Evolutionary conservation across 495 filamentous ascomycete species (phyloP).

Genomic region (Hypoxylon subgilvum): DNA sequence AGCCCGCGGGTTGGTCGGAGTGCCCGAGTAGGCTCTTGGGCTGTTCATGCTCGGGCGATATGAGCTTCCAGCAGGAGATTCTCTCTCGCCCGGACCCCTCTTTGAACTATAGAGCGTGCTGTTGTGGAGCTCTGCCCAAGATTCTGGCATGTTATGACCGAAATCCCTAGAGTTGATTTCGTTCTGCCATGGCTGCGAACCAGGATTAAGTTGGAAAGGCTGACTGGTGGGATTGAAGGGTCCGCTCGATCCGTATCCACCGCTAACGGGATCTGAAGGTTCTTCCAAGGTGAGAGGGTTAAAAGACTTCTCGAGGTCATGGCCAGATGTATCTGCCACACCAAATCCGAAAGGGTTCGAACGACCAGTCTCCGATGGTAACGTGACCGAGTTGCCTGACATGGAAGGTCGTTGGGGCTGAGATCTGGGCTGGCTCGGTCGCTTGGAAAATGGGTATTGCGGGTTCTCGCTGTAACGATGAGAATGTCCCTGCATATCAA

Average conservation of each 20-base stretch:
- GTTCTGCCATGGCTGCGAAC: conserved; percentile 47
- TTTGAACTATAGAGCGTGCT: conserved; percentile 3
- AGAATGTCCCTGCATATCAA: conserved; percentile 12
- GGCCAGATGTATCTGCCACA: conserved; percentile 14
- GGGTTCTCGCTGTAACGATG: conserved; percentile 22
- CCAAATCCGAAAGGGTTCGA: conserved; percentile 15
- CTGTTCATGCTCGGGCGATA: conserved; percentile 60
- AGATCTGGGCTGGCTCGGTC: conserved; percentile 3
- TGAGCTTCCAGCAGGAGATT: conserved; percentile 62
- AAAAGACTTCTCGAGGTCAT: conserved; percentile 28
- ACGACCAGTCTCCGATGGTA: conserved; percentile 24
- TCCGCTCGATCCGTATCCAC: conserved; percentile 18
- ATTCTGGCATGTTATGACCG: conserved; percentile 21
- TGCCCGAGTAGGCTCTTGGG: conserved; percentile 62
- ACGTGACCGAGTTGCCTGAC: conserved; percentile 14
- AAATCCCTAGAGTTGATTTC: conserved; percentile 27
- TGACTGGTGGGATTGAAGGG: conserved; percentile 27
- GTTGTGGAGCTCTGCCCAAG: conserved; percentile 16
- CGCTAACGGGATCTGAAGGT: not conserved
- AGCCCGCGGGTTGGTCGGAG: conserved; percentile 51
- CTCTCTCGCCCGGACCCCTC: conserved; percentile 35
- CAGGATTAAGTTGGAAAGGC: conserved; percentile 46
- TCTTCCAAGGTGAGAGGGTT: conserved; percentile 25
- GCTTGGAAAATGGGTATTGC: conserved; percentile 22
- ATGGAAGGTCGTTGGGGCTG: conserved; percentile 35